Evolutionary conservation across 1,284 basidiomycete genomes (phyloP).

Genomic region (Boletellus sp.): DNA sequence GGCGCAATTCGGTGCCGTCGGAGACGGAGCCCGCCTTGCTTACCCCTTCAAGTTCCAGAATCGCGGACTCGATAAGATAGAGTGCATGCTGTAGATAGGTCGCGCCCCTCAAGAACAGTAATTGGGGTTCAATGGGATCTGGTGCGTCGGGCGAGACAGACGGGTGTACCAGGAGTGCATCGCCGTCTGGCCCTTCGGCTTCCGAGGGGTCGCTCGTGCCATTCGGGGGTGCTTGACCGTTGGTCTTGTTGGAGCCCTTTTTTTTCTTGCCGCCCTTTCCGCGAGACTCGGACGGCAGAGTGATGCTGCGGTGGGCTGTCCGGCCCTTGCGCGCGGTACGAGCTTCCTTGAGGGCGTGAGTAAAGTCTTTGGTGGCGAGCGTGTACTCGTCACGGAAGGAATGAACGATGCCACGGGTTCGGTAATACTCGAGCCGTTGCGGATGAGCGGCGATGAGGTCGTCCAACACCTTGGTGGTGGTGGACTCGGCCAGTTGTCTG

Average conservation of each 20-base stretch:
- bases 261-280: slow-evolving; percentile 51
- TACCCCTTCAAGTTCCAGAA: slow-evolving; percentile 66
- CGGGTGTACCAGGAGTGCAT: slow-evolving; percentile 54
- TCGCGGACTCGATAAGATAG: slow-evolving; percentile 64
- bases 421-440: slow-evolving; percentile 73
- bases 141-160: slow-evolving; percentile 71
- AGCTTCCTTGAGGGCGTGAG: slow-evolving; percentile 70
- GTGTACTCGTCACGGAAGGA: slow-evolving; percentile 79
- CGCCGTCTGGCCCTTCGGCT: slow-evolving; percentile 50
- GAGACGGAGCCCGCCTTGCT: slow-evolving; percentile 46
- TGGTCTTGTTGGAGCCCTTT: slow-evolving; percentile 41
- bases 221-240: slow-evolving; percentile 61
- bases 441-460: slow-evolving; percentile 69
- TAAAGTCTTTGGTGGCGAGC: slow-evolving; percentile 72
- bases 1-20: slow-evolving; percentile 68
- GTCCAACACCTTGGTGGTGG: slow-evolving; percentile 68
- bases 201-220: slow-evolving; percentile 51
- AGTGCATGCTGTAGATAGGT: slow-evolving; percentile 76
- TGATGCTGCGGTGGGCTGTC: slow-evolving; percentile 45
- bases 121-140: slow-evolving; percentile 75
- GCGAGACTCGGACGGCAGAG: slow-evolving; percentile 38
- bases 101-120: slow-evolving; percentile 76
- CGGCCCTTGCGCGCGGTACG: slow-evolving; percentile 63
- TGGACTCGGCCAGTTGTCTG: slow-evolving; percentile 79
- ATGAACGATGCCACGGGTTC: slow-evolving; percentile 79